Evolutionary conservation across 2,329 filamentous ascomycete genomes (phyloP).

Genomic region (Xylariaceae sp.): DNA sequence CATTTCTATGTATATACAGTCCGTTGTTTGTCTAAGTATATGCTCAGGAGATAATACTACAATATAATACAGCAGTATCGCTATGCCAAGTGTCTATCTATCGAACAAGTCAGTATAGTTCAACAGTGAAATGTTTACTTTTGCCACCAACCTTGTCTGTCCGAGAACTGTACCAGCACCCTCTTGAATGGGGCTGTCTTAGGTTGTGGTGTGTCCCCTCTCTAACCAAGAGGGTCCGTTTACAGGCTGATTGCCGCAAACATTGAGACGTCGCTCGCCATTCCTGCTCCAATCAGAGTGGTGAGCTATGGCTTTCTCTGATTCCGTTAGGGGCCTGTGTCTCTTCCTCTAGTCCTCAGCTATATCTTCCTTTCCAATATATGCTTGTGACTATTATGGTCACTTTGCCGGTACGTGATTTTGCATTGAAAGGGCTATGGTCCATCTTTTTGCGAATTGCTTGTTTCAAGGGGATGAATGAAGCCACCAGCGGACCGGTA

Average conservation of each 20-base stretch:
- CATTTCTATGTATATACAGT: conserved; percentile 1
- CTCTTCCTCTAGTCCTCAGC: not conserved
- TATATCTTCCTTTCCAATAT: not conserved
- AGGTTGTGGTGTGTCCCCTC: not conserved
- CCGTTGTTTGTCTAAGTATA: not conserved
- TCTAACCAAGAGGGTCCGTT: not conserved
- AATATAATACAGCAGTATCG: conserved; percentile 6
- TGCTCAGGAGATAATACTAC: not conserved
- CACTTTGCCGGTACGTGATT: not conserved
- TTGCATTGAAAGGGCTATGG: not conserved
- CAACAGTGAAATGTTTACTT: conserved; percentile 1
- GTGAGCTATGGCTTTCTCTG: not conserved
- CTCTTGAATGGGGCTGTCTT: not conserved
- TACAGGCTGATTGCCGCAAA: not conserved
- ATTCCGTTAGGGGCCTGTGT: not conserved
- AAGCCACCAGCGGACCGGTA: conserved; percentile 7
- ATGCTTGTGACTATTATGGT: not conserved
- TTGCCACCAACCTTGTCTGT: not conserved
- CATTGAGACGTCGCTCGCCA: not conserved
- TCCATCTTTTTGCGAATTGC: not conserved
- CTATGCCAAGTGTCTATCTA: conserved; percentile 11
- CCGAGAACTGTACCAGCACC: not conserved
- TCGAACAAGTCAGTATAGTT: not conserved
- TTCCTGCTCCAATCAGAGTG: not conserved
- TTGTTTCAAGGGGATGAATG: conserved; percentile 5